These are phyloP conservation scores for Blastocystis hominis DNA, from an alignment of 352 stramenopile species.

Conservation along the genomic window DNA sequence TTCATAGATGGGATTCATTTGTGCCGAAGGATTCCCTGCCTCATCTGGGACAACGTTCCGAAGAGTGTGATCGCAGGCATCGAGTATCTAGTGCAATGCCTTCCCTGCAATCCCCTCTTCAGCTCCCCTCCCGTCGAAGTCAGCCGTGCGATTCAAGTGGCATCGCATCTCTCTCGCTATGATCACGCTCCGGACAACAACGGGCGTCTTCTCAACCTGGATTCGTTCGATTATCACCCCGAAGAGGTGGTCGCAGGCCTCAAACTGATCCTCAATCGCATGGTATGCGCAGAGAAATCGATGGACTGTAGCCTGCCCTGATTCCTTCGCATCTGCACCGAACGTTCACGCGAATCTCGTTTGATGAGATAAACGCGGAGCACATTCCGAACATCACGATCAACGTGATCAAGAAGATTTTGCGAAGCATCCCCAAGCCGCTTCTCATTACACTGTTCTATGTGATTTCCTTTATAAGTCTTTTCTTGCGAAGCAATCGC, in stretches of 20 bases:
- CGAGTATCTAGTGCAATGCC: slow-evolving; percentile 4
- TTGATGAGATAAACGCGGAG: not conserved
- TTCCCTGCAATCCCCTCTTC: slow-evolving; percentile 21
- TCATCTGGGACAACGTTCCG: not conserved
- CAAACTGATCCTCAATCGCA: not conserved
- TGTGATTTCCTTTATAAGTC: slow-evolving; percentile 5
- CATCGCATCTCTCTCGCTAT: not conserved
- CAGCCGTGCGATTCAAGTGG: not conserved
- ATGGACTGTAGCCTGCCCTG: not conserved
- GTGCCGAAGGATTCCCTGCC: not conserved
- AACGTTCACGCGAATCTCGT: not conserved
- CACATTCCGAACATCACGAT: slow-evolving; percentile 21
- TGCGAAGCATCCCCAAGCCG: not conserved
- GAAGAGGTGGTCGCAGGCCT: not conserved
- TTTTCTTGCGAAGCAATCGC: not conserved
- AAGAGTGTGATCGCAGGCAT: not conserved
- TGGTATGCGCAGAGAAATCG: not conserved
- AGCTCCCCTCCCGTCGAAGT: not conserved
- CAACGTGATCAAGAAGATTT: not conserved
- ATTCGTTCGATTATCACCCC: not conserved
- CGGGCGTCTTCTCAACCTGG: not conserved
- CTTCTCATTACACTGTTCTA: not conserved
- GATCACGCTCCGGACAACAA: not conserved
- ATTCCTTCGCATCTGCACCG: not conserved
- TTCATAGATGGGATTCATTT: slow-evolving; percentile 27